A percentile compares a stretch with the other conserved stretches of the same genome.
These are phyloP conservation scores for Ceratocystis lukuohia DNA, from an alignment of 2,329 filamentous ascomycete genomes.

Conservation along the genomic window DNA sequence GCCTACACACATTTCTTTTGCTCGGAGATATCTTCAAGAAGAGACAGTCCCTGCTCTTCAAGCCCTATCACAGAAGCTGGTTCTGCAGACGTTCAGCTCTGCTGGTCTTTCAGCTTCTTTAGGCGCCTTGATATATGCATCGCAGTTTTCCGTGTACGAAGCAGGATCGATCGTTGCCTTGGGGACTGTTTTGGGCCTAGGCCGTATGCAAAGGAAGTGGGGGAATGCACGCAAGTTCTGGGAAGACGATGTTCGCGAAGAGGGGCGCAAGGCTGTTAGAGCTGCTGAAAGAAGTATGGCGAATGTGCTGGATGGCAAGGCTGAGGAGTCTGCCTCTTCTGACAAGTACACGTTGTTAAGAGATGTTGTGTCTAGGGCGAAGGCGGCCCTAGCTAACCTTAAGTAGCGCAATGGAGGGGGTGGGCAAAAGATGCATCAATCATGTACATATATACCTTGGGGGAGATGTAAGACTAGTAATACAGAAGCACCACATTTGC, in stretches of 20 bases:
- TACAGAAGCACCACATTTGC: neutral
- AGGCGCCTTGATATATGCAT: constrained; percentile 43
- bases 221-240: constrained; percentile 46
- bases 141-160: constrained; percentile 45
- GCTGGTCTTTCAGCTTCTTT: constrained; percentile 48
- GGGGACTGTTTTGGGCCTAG: constrained; percentile 45
- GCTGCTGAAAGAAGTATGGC: constrained; percentile 41
- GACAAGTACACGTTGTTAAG: neutral
- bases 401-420: neutral
- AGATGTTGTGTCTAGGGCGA: constrained; percentile 34
- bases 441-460: constrained; percentile 7
- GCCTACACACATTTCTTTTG: constrained; percentile 61
- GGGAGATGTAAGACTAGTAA: constrained; percentile 8
- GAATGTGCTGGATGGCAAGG: constrained; percentile 31
- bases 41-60: constrained; percentile 58
- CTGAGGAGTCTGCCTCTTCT: constrained; percentile 18
- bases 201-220: constrained; percentile 49
- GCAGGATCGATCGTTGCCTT: constrained; percentile 48
- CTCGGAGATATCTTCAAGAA: constrained; percentile 52
- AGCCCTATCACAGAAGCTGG: constrained; percentile 57
- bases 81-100: constrained; percentile 62
- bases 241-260: constrained; percentile 54
- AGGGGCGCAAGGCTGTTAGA: constrained; percentile 49
- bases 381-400: constrained; percentile 31
- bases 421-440: neutral